Percentiles rank a stretch among this genome's conserved stretches.
These are phyloP conservation scores for Psilocybe mexicana DNA, from an alignment of 1,284 basidiomycete species.

Conservation along the genomic window DNA sequence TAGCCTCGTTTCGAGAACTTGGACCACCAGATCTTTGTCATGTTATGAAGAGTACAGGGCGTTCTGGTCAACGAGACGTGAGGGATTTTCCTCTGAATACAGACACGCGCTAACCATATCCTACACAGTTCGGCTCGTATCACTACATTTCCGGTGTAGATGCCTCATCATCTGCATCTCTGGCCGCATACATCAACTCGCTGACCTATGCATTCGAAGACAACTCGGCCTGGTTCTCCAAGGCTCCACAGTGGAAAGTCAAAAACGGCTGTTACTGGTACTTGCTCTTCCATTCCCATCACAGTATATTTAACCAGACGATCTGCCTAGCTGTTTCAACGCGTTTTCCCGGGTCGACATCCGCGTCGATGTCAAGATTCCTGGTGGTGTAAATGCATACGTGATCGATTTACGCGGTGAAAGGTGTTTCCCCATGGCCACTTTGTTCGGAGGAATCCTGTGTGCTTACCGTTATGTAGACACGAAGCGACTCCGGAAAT, in stretches of 20 bases:
- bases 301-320: not conserved
- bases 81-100: constrained; percentile 31
- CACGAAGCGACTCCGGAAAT: constrained; percentile 92
- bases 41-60: constrained; percentile 90
- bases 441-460: not conserved
- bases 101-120: constrained; percentile 10
- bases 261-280: constrained; percentile 94
- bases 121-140: constrained; percentile 80
- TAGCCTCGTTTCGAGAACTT: constrained; percentile 93
- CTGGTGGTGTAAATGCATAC: constrained; percentile 95
- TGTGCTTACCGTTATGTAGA: constrained; percentile 39
- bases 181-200: constrained; percentile 98
- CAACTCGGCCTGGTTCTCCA: constrained; percentile 90
- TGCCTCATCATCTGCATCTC: constrained; percentile 94
- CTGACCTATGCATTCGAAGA: constrained; percentile 95
- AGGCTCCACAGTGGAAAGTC: constrained; percentile 88
- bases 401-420: constrained; percentile 94
- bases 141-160: constrained; percentile 97
- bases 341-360: constrained; percentile 97
- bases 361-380: constrained; percentile 97
- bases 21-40: constrained; percentile 97
- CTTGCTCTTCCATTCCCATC: constrained; percentile 27
- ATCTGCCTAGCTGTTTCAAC: constrained; percentile 83
- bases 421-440: constrained; percentile 50
- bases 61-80: constrained; percentile 83